Conservation (phyloP, 306 rosid species). For the Alnus glutinosa region DNA sequence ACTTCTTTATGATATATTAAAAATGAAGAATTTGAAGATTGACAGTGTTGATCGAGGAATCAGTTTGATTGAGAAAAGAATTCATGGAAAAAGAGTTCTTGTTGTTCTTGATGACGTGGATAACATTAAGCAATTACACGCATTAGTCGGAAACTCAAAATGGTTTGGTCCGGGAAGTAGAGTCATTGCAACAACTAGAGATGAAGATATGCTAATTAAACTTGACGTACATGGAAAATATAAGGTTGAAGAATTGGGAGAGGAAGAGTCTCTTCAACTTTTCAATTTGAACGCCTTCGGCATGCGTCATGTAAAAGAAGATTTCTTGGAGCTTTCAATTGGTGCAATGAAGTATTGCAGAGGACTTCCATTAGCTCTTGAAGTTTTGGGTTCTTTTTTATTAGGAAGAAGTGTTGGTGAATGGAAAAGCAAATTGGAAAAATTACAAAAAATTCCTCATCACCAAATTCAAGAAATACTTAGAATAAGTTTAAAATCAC, state of each 20-base stretch:
- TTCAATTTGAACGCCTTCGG: slow-evolving; percentile 40
- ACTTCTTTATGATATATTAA: slow-evolving; percentile 26
- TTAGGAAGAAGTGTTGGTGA: slow-evolving; percentile 16
- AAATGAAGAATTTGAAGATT: neutral
- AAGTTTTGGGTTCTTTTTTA: slow-evolving; percentile 41
- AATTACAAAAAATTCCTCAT: slow-evolving; percentile 29
- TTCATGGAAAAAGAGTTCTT: slow-evolving; percentile 7
- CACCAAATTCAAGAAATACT: slow-evolving; percentile 31
- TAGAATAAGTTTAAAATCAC: slow-evolving; percentile 29
- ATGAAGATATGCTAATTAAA: neutral
- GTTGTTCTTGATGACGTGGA: slow-evolving; percentile 27
- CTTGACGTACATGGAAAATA: neutral
- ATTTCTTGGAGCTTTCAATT: slow-evolving; percentile 13
- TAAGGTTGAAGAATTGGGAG: neutral
- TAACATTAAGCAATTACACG: neutral
- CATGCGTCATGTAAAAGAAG: neutral
- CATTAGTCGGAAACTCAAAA: neutral
- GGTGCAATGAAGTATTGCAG: slow-evolving; percentile 22
- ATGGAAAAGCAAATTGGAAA: slow-evolving; percentile 34
- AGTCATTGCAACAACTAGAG: slow-evolving; percentile 34
- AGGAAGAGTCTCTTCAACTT: slow-evolving; percentile 31
- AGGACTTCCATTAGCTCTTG: slow-evolving; percentile 48
- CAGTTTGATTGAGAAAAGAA: neutral
- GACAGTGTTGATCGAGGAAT: slow-evolving; percentile 1
- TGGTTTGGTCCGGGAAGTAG: slow-evolving; percentile 33